phyloP scores from a whole-genome alignment of 2,329 filamentous ascomycete species.

The Cercospora sojina region DNA sequence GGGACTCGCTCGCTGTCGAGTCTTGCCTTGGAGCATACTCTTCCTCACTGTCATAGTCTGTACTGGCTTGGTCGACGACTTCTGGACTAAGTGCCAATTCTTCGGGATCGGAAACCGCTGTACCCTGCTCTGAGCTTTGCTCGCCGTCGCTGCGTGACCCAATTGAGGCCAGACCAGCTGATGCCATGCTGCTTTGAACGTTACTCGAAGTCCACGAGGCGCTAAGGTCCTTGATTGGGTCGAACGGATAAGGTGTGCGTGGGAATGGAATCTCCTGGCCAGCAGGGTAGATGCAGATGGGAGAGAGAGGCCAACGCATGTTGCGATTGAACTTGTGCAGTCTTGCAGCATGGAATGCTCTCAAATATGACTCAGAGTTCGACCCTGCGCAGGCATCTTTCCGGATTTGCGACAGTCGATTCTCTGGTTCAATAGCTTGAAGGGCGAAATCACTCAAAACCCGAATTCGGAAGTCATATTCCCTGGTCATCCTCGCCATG shows the following conservation, averaged over 20 bases:
- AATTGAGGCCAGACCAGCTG: neutral
- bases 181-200: neutral
- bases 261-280: neutral
- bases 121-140: neutral
- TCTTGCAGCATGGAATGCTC: neutral
- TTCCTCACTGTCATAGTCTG: neutral
- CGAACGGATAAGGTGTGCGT: neutral
- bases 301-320: neutral
- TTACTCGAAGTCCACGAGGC: neutral
- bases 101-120: neutral
- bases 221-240: neutral
- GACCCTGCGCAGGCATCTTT: neutral
- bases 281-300: neutral
- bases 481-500: neutral
- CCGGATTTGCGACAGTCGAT: neutral
- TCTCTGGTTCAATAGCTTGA: neutral
- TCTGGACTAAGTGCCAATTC: neutral
- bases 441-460: neutral
- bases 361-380: neutral
- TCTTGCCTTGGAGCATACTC: neutral
- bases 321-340: neutral
- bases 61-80: neutral
- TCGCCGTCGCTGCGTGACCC: neutral
- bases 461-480: neutral
- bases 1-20: neutral